Conservation (phyloP, 257 asterid genomes). For the Henckelia pumila region DNA sequence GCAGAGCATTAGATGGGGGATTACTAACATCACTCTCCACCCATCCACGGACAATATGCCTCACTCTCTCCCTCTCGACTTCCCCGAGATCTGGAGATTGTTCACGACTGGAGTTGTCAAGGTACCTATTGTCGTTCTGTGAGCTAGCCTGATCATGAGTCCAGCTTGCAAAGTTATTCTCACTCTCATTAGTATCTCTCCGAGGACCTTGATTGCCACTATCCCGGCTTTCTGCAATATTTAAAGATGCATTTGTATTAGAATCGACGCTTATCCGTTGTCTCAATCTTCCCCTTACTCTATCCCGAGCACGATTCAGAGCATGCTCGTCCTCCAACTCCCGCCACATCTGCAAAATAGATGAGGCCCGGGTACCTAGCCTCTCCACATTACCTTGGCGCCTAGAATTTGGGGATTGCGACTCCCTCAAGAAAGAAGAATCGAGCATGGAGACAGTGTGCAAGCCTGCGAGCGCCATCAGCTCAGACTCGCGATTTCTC, state of each 20-base stretch:
- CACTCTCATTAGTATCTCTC: conserved; percentile 64
- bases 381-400: conserved; percentile 79
- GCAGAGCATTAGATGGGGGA: conserved; percentile 49
- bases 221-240: conserved; percentile 53
- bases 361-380: conserved; percentile 68
- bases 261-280: conserved; percentile 63
- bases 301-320: conserved; percentile 59
- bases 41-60: conserved; percentile 91
- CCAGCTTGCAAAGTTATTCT: conserved; percentile 59
- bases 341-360: conserved; percentile 93
- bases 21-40: conserved; percentile 79
- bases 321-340: conserved; percentile 86
- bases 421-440: conserved; percentile 85
- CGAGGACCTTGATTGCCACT: conserved; percentile 55
- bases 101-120: conserved; percentile 66
- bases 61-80: conserved; percentile 89
- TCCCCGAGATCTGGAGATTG: conserved; percentile 86
- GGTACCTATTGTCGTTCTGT: conserved; percentile 45
- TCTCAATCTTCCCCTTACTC: conserved; percentile 73
- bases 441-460: conserved; percentile 86
- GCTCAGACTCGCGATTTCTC: conserved; percentile 82
- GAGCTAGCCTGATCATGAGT: conserved; percentile 46
- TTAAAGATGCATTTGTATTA: conserved; percentile 44
- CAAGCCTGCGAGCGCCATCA: conserved; percentile 85
- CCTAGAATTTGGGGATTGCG: conserved; percentile 75